These are phyloP conservation scores for Acanthamoeba sp. DNA, from an alignment of 208 protist genomes.

Conservation along the genomic window DNA sequence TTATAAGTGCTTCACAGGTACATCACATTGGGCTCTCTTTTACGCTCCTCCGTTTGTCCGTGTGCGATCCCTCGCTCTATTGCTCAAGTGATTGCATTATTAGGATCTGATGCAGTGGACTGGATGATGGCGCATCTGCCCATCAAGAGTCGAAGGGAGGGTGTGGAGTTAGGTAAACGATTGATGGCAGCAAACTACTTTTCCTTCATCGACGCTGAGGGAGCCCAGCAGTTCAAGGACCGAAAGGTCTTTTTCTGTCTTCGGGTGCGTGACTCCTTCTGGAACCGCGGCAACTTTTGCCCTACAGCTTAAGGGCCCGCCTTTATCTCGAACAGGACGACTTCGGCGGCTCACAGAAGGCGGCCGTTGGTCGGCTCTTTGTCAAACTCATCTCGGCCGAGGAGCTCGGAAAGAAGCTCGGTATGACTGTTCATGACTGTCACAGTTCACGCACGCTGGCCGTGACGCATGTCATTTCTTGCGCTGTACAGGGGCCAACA, in stretches of 20 bases:
- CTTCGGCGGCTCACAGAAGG: neutral
- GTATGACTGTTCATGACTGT: neutral
- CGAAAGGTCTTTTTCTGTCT: conserved; percentile 49
- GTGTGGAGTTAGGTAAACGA: conserved; percentile 11
- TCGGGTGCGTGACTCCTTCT: neutral
- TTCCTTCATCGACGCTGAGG: conserved; percentile 14
- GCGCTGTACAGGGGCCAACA: neutral
- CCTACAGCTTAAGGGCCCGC: neutral
- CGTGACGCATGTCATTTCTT: neutral
- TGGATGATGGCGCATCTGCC: conserved; percentile 60
- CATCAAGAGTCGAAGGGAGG: conserved; percentile 54
- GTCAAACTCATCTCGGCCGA: conserved; percentile 48
- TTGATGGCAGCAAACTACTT: conserved; percentile 50
- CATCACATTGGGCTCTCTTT: neutral
- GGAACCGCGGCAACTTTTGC: neutral
- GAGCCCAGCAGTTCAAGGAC: conserved; percentile 46
- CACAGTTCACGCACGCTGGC: neutral
- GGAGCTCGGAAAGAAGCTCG: conserved; percentile 12
- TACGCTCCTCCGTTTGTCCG: neutral
- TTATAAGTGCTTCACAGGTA: conserved; percentile 66
- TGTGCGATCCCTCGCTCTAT: too few relatives aligned
- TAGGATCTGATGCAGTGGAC: conserved; percentile 38
- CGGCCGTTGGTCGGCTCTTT: conserved; percentile 39
- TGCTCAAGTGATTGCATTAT: neutral
- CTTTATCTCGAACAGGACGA: conserved; percentile 1